phyloP scores from a whole-genome alignment of 2,329 filamentous ascomycete genomes.

The Sclerotinia borealis region DNA sequence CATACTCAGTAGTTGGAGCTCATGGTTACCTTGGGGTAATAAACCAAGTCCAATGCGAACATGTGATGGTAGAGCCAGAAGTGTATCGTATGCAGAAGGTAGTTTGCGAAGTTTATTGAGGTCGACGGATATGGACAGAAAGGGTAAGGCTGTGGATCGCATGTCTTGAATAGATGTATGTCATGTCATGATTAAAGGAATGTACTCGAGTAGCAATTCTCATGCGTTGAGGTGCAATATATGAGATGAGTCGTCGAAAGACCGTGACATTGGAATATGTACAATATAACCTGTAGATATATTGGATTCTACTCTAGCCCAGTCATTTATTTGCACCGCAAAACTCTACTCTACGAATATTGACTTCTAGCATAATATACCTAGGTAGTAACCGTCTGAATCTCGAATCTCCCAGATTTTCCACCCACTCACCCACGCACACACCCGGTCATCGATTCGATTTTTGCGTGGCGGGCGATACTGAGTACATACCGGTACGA shows the following conservation, averaged over 20 bases:
- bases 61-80: constrained; percentile 26
- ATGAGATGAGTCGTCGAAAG: neutral
- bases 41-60: constrained; percentile 11
- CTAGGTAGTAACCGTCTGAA: too few species aligned
- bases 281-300: neutral
- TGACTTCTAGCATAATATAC: neutral
- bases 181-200: neutral
- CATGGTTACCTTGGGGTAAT: constrained; percentile 31
- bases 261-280: neutral
- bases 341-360: too few species aligned
- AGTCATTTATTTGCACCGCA: neutral
- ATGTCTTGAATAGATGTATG: neutral
- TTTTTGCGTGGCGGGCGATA: too few species aligned
- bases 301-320: too few species aligned
- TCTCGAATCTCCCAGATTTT: neutral
- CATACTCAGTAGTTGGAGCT: constrained; percentile 26
- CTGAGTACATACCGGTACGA: too few species aligned
- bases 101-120: constrained; percentile 49
- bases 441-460: too few species aligned
- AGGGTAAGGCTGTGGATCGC: constrained; percentile 30
- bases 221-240: neutral
- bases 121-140: constrained; percentile 30
- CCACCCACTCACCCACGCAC: too few species aligned
- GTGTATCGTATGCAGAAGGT: constrained; percentile 47
- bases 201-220: neutral